phyloP scores from a whole-genome alignment of 805 yeast genomes.

The Pichia occidentalis region DNA sequence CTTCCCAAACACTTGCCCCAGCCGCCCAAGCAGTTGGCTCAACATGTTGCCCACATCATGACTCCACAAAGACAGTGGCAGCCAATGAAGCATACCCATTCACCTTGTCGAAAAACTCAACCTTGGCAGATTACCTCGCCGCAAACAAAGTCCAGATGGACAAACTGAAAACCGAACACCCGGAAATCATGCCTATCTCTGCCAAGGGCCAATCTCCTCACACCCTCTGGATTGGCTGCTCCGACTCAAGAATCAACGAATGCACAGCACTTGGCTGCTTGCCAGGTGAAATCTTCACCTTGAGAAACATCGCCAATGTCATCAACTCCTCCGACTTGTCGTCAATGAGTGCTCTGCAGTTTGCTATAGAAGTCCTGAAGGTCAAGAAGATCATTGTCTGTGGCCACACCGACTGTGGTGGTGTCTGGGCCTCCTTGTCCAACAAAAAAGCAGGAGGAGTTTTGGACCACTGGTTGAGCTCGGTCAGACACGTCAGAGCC shows the following conservation, averaged over 20 bases:
- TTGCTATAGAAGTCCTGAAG: slow-evolving; percentile 77
- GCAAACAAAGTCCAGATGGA: slow-evolving; percentile 44
- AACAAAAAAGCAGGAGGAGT: slow-evolving; percentile 59
- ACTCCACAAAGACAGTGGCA: too few species aligned
- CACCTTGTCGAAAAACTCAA: slow-evolving; percentile 41
- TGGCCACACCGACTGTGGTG: slow-evolving; percentile 96
- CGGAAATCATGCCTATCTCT: slow-evolving; percentile 54
- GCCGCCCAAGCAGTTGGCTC: slow-evolving; percentile 1
- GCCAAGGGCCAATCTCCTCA: slow-evolving; percentile 88
- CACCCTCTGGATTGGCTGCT: slow-evolving; percentile 90
- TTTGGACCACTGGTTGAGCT: slow-evolving; percentile 66
- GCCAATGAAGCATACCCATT: slow-evolving; percentile 28
- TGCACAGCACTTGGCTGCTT: slow-evolving; percentile 60
- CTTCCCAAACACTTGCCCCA: neutral
- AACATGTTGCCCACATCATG: too few species aligned
- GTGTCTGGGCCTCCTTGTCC: slow-evolving; percentile 73
- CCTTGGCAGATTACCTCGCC: slow-evolving; percentile 40
- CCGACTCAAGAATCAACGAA: slow-evolving; percentile 88
- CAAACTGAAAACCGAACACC: slow-evolving; percentile 41
- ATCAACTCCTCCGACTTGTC: slow-evolving; percentile 66
- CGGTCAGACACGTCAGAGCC: slow-evolving; percentile 62
- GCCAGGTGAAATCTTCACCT: slow-evolving; percentile 89
- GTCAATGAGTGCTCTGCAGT: slow-evolving; percentile 73
- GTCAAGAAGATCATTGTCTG: slow-evolving; percentile 78
- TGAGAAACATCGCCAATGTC: slow-evolving; percentile 81